phyloP scores from a whole-genome alignment of 331 rosid species.

The Acacia pycnantha region DNA sequence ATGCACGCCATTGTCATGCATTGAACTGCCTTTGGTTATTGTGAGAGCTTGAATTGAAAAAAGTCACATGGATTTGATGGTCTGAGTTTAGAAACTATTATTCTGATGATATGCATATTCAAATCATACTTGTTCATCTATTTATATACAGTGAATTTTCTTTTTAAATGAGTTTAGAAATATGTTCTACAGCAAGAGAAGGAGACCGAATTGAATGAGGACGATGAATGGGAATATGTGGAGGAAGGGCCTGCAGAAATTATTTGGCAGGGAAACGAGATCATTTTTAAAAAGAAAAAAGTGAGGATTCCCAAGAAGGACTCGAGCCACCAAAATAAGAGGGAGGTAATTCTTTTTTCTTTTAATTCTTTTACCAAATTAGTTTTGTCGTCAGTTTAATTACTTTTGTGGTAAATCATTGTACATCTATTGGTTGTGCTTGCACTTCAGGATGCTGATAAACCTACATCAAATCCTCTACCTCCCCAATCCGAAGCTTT shows the following conservation, averaged over 20 bases:
- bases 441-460: conserved; percentile 43
- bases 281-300: conserved; percentile 69
- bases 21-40: neutral
- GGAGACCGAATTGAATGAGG: conserved; percentile 26
- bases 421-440: neutral
- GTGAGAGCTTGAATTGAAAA: neutral
- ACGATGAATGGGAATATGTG: conserved; percentile 51
- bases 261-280: conserved; percentile 88
- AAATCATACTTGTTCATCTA: neutral
- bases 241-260: conserved; percentile 84
- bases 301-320: conserved; percentile 52
- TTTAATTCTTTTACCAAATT: neutral
- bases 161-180: neutral
- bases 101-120: neutral
- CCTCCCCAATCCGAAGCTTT: conserved; percentile 72
- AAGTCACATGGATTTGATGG: neutral
- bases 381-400: neutral
- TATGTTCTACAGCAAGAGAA: conserved; percentile 39
- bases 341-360: conserved; percentile 34
- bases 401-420: neutral
- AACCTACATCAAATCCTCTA: conserved; percentile 87
- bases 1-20: neutral
- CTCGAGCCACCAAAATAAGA: conserved; percentile 10
- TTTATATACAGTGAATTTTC: neutral
- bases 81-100: neutral